Percentiles rank a stretch among this genome's conserved stretches.
Conservation (phyloP, 164 flowering plant species). For the Echeveria elegans region DNA sequence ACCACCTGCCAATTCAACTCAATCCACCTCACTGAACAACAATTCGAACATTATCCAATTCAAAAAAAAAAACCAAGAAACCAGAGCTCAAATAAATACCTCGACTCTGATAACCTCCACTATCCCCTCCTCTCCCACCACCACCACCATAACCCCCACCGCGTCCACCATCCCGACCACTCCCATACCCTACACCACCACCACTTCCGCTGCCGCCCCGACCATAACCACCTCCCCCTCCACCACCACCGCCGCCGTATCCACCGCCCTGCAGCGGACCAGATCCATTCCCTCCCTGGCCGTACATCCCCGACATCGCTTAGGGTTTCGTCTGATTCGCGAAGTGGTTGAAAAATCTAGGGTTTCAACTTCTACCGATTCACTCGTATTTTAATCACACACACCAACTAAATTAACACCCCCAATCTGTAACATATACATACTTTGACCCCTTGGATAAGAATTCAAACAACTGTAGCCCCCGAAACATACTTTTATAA, state of each 20-base stretch:
- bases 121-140: slow-evolving; percentile 17
- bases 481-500: not conserved
- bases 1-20: slow-evolving; percentile 9
- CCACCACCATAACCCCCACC: slow-evolving; percentile 19
- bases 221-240: slow-evolving; percentile 14
- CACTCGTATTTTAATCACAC: not conserved
- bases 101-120: slow-evolving; percentile 32
- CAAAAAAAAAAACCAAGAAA: not conserved
- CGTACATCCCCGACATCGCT: slow-evolving; percentile 19
- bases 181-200: slow-evolving; percentile 17
- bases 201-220: slow-evolving; percentile 10
- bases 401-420: not conserved
- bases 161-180: slow-evolving; percentile 19
- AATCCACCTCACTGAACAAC: not conserved
- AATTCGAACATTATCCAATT: not conserved
- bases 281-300: slow-evolving; percentile 47
- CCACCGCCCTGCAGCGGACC: slow-evolving; percentile 22
- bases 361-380: not conserved
- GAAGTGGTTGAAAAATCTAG: not conserved
- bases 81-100: slow-evolving; percentile 19
- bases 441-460: not conserved
- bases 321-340: slow-evolving; percentile 4
- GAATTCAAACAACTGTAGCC: not conserved
- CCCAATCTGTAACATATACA: not conserved
- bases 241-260: slow-evolving; percentile 13